Conservation (phyloP, 768 basidiomycete species). For the Myochromella boudieri region DNA sequence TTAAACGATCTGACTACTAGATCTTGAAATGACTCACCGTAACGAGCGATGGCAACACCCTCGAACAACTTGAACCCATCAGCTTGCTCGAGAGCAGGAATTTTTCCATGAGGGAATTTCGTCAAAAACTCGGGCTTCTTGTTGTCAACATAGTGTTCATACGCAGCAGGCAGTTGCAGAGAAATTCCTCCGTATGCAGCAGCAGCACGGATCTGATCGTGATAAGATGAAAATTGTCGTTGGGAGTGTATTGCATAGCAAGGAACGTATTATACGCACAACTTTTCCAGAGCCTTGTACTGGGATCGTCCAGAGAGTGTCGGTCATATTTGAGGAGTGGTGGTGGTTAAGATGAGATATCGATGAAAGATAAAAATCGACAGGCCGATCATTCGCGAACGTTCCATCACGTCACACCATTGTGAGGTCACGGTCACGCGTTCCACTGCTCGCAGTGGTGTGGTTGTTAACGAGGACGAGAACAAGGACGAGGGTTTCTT, state of each 20-base stretch:
- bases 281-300: constrained; percentile 41
- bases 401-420: background rate
- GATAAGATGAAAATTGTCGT: constrained; percentile 3
- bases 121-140: constrained; percentile 64
- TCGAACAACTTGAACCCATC: constrained; percentile 84
- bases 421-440: background rate
- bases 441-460: too few species aligned
- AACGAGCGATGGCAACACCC: constrained; percentile 77
- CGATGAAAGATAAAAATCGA: background rate
- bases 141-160: constrained; percentile 66
- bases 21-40: constrained; percentile 65
- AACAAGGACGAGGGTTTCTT: too few species aligned
- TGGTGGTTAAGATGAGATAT: constrained; percentile 20
- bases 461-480: too few species aligned
- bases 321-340: constrained; percentile 38
- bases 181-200: constrained; percentile 62
- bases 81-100: constrained; percentile 76
- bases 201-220: constrained; percentile 46
- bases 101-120: constrained; percentile 82
- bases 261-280: constrained; percentile 34
- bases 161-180: constrained; percentile 50
- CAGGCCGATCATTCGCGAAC: constrained; percentile 1
- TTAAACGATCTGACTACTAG: constrained; percentile 28
- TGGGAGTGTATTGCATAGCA: background rate
- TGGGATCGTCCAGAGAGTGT: constrained; percentile 59